Conservation (phyloP, 1,284 basidiomycete species). For the Wolfiporia cocos region DNA sequence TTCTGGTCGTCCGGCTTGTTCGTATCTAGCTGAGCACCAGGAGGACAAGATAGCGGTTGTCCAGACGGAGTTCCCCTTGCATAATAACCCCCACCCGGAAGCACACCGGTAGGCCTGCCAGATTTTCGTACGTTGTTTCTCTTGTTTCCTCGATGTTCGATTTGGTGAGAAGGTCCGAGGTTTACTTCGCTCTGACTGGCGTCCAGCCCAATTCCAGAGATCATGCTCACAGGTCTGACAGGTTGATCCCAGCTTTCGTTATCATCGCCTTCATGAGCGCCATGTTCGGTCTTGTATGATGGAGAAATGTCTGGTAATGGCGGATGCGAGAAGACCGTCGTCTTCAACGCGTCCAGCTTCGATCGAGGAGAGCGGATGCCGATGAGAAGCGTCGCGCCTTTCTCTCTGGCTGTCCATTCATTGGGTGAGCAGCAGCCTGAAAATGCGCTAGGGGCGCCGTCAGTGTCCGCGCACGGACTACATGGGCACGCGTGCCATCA, state of each 20-base stretch:
- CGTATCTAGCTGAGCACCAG: too few species aligned
- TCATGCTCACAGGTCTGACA: conserved; percentile 6
- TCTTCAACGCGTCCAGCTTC: conserved; percentile 15
- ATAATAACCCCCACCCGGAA: background rate
- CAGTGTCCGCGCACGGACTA: conserved; percentile 3
- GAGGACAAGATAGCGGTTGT: background rate
- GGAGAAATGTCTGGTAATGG: conserved; percentile 14
- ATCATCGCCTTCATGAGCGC: background rate
- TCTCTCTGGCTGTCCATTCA: background rate
- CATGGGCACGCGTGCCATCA: background rate
- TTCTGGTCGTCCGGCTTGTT: too few species aligned
- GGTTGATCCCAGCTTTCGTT: background rate
- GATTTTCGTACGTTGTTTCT: background rate
- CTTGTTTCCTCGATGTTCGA: background rate
- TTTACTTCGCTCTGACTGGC: background rate
- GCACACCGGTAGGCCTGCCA: conserved; percentile 2
- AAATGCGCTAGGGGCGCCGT: conserved; percentile 10
- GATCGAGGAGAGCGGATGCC: conserved; percentile 18
- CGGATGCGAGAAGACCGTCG: conserved; percentile 20
- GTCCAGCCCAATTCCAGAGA: background rate
- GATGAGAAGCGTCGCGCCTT: conserved; percentile 22
- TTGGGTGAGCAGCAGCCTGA: background rate
- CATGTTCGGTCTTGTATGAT: background rate
- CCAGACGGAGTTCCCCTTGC: background rate
- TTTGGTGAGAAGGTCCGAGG: background rate